These are phyloP conservation scores for Gonapodya prolifera DNA, from an alignment of 192 early-diverging fungal genomes.

Conservation along the genomic window DNA sequence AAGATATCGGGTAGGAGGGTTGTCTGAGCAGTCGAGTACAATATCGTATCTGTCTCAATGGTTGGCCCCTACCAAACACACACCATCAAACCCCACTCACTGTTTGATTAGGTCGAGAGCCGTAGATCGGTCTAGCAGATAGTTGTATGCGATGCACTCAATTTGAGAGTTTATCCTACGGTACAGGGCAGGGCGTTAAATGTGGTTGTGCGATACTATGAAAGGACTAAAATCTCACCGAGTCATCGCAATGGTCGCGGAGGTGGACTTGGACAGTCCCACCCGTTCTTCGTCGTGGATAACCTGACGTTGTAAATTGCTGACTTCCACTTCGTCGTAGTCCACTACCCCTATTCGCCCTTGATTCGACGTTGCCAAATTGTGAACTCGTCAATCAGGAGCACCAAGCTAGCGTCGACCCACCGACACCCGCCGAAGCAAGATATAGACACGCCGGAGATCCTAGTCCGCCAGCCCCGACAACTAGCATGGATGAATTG, in stretches of 20 bases:
- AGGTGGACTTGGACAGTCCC: constrained; percentile 60
- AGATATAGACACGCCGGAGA: constrained; percentile 79
- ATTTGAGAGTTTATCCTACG: constrained; percentile 54
- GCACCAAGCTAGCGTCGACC: not conserved
- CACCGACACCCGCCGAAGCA: constrained; percentile 74
- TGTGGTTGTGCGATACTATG: not conserved
- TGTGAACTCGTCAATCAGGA: not conserved
- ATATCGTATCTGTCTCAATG: constrained; percentile 55
- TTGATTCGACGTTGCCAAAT: not conserved
- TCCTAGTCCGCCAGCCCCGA: constrained; percentile 92
- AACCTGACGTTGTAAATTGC: constrained; percentile 90
- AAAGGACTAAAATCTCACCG: not conserved
- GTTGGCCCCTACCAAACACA: no score
- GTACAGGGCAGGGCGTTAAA: not conserved
- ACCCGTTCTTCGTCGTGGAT: constrained; percentile 67
- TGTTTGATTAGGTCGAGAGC: constrained; percentile 54
- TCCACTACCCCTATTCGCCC: constrained; percentile 76
- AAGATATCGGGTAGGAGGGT: constrained; percentile 88
- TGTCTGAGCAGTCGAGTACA: constrained; percentile 85
- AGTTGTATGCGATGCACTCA: constrained; percentile 47
- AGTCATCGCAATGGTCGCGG: constrained; percentile 49
- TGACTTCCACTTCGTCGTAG: constrained; percentile 78
- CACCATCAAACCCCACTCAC: constrained; percentile 12
- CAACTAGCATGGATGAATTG: constrained; percentile 65
- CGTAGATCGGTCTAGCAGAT: constrained; percentile 68